Base-by-base conservation (phyloP, 2,329 filamentous ascomycete genomes). In the Aureobasidium zeae region DNA sequence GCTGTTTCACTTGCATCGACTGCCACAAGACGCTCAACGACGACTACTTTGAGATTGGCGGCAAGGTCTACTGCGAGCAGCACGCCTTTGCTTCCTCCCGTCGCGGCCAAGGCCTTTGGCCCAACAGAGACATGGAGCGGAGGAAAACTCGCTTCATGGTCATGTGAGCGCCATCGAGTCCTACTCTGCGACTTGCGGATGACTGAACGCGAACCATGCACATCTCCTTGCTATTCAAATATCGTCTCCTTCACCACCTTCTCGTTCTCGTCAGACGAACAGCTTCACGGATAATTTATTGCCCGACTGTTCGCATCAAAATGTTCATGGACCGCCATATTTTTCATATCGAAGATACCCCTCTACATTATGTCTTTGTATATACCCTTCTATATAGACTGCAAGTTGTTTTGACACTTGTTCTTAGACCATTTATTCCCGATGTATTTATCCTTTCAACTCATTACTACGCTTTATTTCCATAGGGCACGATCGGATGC, bases 11-110 rank as follows among this genome's bases (percentile, higher is more conserved):
- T 36, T 96, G 91, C 59, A 73, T 74, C 36, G 81, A 86, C 52
- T 96, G 89, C 58, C 76, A 78, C 22, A 65, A 77, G 34, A 77
- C 81, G 60, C 70, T 96, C 10, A 74, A 76, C 15, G 81, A 89
- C 32, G 89, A 91, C 49, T 96, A 96, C 61, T 95, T 91, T 55
- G 88, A 96, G 61, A 81, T 94, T 52, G 78, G 77, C 29, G 85
- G 85, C 17, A 72, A 69, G 32, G 77, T 83, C 0, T 94, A 83
- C 59, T 98, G 89, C 62, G 89, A 96, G 63, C 77, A 80, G 32
- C 87, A 96, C 59, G 88, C 87, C 4, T 80, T 79, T 61, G 56
- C 55, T 11, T 56, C 36, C 5, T 21, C 37, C 10, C 36, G 32
- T 5, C 28, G 30, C 17, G 31, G 43, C 31, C 31, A 35, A 16